These are phyloP conservation scores for Lecanoromycetidae sp. DNA, from an alignment of 2,329 filamentous ascomycete species.

Conservation along the genomic window DNA sequence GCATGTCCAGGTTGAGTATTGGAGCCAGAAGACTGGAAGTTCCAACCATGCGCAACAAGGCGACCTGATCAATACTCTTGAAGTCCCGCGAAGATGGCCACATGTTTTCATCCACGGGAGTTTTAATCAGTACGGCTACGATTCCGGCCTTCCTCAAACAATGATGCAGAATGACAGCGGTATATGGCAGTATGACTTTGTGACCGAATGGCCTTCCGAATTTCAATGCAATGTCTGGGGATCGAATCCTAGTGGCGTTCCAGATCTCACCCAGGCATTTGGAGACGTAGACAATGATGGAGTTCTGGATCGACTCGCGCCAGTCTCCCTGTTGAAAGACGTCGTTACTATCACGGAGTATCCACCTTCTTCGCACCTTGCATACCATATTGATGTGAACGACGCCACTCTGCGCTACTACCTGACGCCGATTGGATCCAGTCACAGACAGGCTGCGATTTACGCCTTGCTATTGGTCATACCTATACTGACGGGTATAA, in stretches of 20 bases:
- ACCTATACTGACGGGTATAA: slow-evolving; percentile 38
- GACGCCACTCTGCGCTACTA: slow-evolving; percentile 43
- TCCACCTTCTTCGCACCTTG: slow-evolving; percentile 43
- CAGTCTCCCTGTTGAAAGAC: slow-evolving; percentile 43
- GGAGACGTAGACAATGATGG: slow-evolving; percentile 51
- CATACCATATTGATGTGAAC: slow-evolving; percentile 44
- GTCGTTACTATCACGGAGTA: slow-evolving; percentile 47
- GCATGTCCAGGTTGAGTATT: slow-evolving; percentile 53
- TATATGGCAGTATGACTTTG: slow-evolving; percentile 47
- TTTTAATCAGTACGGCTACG: slow-evolving; percentile 53
- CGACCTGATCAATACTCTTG: slow-evolving; percentile 35
- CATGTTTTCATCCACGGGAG: slow-evolving; percentile 51
- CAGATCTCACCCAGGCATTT: slow-evolving; percentile 46
- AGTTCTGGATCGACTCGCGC: slow-evolving; percentile 50
- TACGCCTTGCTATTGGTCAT: slow-evolving; percentile 43
- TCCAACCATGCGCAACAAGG: slow-evolving; percentile 49
- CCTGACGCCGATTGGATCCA: slow-evolving; percentile 42
- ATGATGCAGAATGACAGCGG: slow-evolving; percentile 37
- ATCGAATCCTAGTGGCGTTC: slow-evolving; percentile 50
- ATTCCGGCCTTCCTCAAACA: slow-evolving; percentile 44
- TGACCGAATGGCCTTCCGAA: slow-evolving; percentile 51
- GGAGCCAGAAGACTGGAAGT: slow-evolving; percentile 46
- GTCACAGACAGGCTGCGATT: slow-evolving; percentile 41
- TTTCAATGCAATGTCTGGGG: slow-evolving; percentile 57
- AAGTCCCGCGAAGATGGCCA: slow-evolving; percentile 42